Evolutionary conservation across 768 basidiomycete genomes (phyloP).

Genomic region (Infundibulicybe gibba): DNA sequence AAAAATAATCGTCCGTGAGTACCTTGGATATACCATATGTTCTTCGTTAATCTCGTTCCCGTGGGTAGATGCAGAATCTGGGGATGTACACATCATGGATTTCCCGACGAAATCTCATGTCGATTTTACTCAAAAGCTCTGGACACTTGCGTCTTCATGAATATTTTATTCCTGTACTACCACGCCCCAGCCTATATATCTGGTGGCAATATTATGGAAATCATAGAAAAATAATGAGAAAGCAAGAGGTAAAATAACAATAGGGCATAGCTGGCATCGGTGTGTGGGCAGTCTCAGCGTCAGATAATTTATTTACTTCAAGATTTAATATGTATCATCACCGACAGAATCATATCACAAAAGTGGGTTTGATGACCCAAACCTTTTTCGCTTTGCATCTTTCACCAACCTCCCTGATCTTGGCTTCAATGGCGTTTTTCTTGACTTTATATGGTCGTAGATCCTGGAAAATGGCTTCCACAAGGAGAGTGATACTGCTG

Average conservation of each 20-base stretch:
- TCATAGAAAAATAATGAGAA: neutral
- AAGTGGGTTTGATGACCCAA: slow-evolving; percentile 62
- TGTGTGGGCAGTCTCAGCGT: neutral
- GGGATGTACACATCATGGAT: slow-evolving; percentile 40
- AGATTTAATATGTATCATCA: too few species aligned
- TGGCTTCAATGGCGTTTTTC: slow-evolving; percentile 82
- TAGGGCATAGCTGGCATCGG: too few species aligned
- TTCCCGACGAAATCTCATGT: slow-evolving; percentile 28
- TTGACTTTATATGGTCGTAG: slow-evolving; percentile 68
- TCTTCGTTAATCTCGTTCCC: neutral
- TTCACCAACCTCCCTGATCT: slow-evolving; percentile 72
- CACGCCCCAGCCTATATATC: neutral
- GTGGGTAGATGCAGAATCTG: slow-evolving; percentile 42
- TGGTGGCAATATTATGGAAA: neutral
- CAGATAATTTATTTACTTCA: too few species aligned
- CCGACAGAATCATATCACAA: slow-evolving; percentile 15
- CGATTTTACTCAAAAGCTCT: slow-evolving; percentile 36
- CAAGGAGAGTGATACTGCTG: slow-evolving; percentile 58
- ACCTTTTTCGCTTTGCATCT: slow-evolving; percentile 70
- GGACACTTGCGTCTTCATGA: slow-evolving; percentile 44
- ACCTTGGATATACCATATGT: neutral
- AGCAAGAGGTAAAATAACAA: slow-evolving; percentile 1
- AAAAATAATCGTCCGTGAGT: slow-evolving; percentile 73
- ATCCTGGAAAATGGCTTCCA: slow-evolving; percentile 72
- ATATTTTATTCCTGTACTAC: neutral